Percentiles rank a stretch among this genome's conserved stretches.
Conservation (phyloP, 352 stramenopile species). For the Pythium aristosporum region DNA sequence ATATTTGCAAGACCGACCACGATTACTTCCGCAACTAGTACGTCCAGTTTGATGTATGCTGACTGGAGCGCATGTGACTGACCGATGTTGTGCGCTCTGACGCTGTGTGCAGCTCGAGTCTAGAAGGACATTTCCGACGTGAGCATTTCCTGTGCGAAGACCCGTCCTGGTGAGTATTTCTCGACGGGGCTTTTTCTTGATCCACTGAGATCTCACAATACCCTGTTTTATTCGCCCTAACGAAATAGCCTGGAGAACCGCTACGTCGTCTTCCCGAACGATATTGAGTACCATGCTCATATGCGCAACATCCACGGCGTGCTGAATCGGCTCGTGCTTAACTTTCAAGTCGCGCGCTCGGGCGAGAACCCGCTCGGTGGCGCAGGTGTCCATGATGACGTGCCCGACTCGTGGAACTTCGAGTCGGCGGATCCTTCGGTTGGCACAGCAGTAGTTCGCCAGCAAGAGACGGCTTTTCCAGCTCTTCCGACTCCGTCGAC, state of each 20-base stretch:
- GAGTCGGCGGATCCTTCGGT: conserved; percentile 32
- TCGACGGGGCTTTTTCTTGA: background rate
- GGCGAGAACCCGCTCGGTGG: conserved; percentile 60
- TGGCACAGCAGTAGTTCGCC: conserved; percentile 15
- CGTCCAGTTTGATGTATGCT: conserved; percentile 20
- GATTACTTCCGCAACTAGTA: conserved; percentile 91
- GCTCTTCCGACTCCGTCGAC: conserved; percentile 47
- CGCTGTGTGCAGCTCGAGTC: conserved; percentile 45
- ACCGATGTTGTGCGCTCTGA: background rate
- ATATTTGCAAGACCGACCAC: conserved; percentile 87
- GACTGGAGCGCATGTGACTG: background rate
- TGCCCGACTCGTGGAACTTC: conserved; percentile 66
- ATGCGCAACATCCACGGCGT: conserved; percentile 78
- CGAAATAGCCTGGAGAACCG: conserved; percentile 64
- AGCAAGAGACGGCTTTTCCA: conserved; percentile 63
- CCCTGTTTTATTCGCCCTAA: background rate
- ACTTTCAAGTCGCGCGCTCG: conserved; percentile 66
- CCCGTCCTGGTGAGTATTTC: conserved; percentile 49
- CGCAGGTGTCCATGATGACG: conserved; percentile 24
- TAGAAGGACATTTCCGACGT: conserved; percentile 82
- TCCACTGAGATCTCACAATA: background rate
- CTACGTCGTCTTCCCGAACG: conserved; percentile 85
- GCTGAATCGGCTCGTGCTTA: conserved; percentile 68
- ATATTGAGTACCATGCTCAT: conserved; percentile 86
- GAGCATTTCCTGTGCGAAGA: conserved; percentile 89